Evolutionary conservation across 257 asterid species (phyloP).

Genomic region (Prunella vulgaris): DNA sequence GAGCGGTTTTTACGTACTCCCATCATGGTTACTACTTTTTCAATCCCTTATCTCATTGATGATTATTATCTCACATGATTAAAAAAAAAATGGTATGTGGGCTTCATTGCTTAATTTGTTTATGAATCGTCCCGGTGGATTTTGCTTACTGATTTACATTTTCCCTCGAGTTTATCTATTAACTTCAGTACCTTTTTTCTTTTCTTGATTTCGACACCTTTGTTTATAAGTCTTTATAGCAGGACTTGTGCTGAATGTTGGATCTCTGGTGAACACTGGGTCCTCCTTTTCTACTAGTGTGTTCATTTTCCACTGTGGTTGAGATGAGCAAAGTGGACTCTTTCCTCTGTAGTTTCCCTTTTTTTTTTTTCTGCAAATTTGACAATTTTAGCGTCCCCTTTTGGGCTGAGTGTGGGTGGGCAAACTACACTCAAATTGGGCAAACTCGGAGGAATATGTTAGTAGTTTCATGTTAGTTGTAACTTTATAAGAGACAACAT

Average conservation of each 20-base stretch:
- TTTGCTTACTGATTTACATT: constrained; percentile 18
- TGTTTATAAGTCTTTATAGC: no score
- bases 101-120: background rate
- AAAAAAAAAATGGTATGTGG: constrained; percentile 13
- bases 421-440: background rate
- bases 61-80: background rate
- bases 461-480: background rate
- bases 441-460: background rate
- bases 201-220: background rate
- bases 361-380: background rate
- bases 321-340: background rate
- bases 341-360: background rate
- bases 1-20: constrained; percentile 73
- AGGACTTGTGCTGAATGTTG: background rate
- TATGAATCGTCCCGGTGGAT: background rate
- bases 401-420: background rate
- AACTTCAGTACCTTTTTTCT: background rate
- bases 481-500: background rate
- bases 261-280: background rate
- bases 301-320: no score
- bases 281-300: background rate
- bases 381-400: background rate
- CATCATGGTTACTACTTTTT: constrained; percentile 54
- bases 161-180: background rate
- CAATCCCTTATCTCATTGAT: background rate